Evolutionary conservation across 2,329 filamentous ascomycete genomes (phyloP), one percentile per base, ranked within the genome.

Genomic region (Verticillium longisporum): DNA sequence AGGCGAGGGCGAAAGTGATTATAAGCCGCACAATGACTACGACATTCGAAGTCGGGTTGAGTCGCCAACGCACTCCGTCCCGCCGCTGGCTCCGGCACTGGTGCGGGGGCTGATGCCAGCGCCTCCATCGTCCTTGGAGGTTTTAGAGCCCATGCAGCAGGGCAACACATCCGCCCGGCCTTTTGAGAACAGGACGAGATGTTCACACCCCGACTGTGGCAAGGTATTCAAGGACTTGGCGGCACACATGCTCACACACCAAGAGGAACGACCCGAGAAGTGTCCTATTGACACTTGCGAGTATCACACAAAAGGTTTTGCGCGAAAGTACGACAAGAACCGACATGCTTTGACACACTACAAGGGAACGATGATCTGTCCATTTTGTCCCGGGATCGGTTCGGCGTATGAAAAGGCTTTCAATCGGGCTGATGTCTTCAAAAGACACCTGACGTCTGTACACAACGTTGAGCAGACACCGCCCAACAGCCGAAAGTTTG

Each of bases 311-410:
- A 98, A 97, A 74, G 94, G 94, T 0, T 98, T 98, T 70, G 94
- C 94, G 3, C 84, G 94, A 63, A 98, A 98, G 75, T 99, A 98
- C 72, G 95, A 98, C 78, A 97, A 97, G 81, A 98, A 98, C 74
- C 82, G 95, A 13, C 95, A 99, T 72, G 96, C 94, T 1, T 77
- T 98, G 65, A 98, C 94, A 2, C 95, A 98, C 72, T 99, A 98
- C 80, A 96, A 97, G 74, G 94, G 94, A 9, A 97, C 92, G 14
- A 97, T 98, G 92, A 90, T 97, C 7, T 99, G 95, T 70, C 93
- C 93, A 5, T 98, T 98, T 75, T 98, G 95, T 67, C 92, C 93
- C 0, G 92, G 92, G 4, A 89, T 88, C 21, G 92, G 93, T 6
- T 93, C 91, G 3, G 85, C 91, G 1, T 90, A 89, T 6, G 94